These are phyloP conservation scores for Calonectria pseudoturangicola DNA, from an alignment of 2,329 filamentous ascomycete genomes.

Conservation along the genomic window DNA sequence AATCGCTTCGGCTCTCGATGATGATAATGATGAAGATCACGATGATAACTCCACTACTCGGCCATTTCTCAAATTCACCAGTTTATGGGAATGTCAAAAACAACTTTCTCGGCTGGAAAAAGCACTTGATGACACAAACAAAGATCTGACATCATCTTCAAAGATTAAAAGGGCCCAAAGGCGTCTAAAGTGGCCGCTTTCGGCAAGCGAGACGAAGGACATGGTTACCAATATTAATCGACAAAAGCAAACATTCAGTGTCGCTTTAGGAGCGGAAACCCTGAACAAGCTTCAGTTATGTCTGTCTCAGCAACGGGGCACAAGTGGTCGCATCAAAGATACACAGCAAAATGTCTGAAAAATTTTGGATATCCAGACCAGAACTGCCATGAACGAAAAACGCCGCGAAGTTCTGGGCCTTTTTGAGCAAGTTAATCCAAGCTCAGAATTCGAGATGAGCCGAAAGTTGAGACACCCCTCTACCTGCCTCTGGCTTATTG, in stretches of 20 bases:
- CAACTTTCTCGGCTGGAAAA: conserved; percentile 19
- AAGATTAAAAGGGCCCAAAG: background rate
- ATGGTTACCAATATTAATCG: background rate
- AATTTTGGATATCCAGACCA: conserved; percentile 26
- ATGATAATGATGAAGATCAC: no score
- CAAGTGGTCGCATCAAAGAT: background rate
- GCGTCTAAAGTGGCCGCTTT: conserved; percentile 36
- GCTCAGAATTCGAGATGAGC: background rate
- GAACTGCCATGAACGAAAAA: background rate
- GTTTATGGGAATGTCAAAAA: no score
- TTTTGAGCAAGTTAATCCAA: conserved; percentile 33
- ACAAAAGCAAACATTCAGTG: conserved; percentile 34
- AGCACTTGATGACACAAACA: background rate
- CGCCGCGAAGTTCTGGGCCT: background rate
- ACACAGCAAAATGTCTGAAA: background rate
- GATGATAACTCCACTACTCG: no score
- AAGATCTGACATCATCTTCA: background rate
- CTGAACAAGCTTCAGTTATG: conserved; percentile 8
- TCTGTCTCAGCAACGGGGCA: conserved; percentile 17
- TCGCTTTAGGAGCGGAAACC: conserved; percentile 26
- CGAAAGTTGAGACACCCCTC: conserved; percentile 7
- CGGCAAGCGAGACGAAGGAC: conserved; percentile 19
- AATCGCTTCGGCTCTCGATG: background rate
- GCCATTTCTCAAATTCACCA: no score
- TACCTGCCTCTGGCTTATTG: conserved; percentile 32